Evolutionary conservation across 2,329 filamentous ascomycete genomes (phyloP), one percentile per base, ranked within the genome.

Genomic region (Pseudocercospora fijiensis): DNA sequence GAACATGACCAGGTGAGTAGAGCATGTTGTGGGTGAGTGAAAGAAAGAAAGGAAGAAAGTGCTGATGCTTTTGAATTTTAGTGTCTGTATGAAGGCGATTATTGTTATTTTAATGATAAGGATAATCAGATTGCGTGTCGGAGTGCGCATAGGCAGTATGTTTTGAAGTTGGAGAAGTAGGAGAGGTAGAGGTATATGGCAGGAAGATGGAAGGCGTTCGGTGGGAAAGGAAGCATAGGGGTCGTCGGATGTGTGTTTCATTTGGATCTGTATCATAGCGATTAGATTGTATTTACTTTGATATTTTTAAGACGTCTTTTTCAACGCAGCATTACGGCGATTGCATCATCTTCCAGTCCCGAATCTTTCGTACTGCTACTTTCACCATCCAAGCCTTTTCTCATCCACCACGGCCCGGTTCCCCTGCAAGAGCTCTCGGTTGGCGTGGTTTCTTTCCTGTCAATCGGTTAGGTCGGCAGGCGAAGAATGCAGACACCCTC

Each of bases 401-500:
- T 37, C 18, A 26, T 49, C 20, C 45, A 49, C 45, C 37, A 41
- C 45, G 45, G 45, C 22, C 45, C 20, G 20, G 20, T 16, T 53
- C 24, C 24, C 49, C 10, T 52, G 49, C 49, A 52, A 52, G n/a
- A 27, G 26, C 26, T 30, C 11, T 53, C 26, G 49, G 26, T 24
- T 28, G 13, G 49, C 49, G 26, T 49, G 49, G 16, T 41, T 13
- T 41, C 37, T 41, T 41, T 41, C 37, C 37, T 41, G 37, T 53
- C 26, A 30, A 53, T 30, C 49, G 49, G 49, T 13, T 53, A 53
- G 49, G 26, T 28, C 49, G 49, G 49, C 49, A 53, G 20, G 49
- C 49, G 24, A 53, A 53, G 26, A 18, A 53, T 27, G 24, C 49
- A 53, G 49, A 53, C 49, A 53, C 16, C 49, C 49, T 53, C 49